Base-by-base conservation (phyloP, 1,139 yeast genomes). In the Hyphopichia khmerensis region DNA sequence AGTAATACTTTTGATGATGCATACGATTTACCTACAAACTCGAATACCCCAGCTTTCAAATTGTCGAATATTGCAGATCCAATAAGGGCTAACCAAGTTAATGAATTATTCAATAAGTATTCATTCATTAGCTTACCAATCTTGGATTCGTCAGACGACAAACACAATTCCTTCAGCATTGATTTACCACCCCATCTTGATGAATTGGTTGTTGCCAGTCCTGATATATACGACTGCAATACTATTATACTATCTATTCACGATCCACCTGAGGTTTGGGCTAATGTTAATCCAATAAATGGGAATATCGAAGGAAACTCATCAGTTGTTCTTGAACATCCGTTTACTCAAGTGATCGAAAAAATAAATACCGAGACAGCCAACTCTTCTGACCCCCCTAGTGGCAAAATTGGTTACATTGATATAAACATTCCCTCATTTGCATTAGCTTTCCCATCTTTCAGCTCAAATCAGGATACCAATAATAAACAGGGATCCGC, bases 201-300 rank as follows among this genome's bases (percentile, higher is more conserved):
- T 18, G 87, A 89, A 50, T 83, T 87, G 43, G 79, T 91, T 11
- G 62, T 91, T 40, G 87, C 95, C 26, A 81, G 96, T 15, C 86
- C 90, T 5, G 79, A 82, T 48, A 77, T 91, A 19, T 83, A 83
- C 59, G 75, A 79, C 11, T 71, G 82, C 38, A 76, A 80, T 17
- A 79, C 86, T 7, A 64, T 91, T 8, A 69, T 90, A 14, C 70
- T 93, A 14, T 65, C 88, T 8, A 80, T 91, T 13, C 98, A 91
- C 61, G 98, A 91, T 55, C 90, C 98, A 2, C 91, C 97, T 2
- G 95, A 90, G 48, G 76, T 93, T 7, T 90, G 96, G 96, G 96
- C 96, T 1, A 81, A 85, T 49, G 69, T 84, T 26, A 90, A 90
- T 58, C 90, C 96, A 0, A 66, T 84, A 6, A 79, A 86, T 21